These are phyloP conservation scores for Pisolithus tinctorius DNA, from an alignment of 768 basidiomycete species.

Conservation along the genomic window DNA sequence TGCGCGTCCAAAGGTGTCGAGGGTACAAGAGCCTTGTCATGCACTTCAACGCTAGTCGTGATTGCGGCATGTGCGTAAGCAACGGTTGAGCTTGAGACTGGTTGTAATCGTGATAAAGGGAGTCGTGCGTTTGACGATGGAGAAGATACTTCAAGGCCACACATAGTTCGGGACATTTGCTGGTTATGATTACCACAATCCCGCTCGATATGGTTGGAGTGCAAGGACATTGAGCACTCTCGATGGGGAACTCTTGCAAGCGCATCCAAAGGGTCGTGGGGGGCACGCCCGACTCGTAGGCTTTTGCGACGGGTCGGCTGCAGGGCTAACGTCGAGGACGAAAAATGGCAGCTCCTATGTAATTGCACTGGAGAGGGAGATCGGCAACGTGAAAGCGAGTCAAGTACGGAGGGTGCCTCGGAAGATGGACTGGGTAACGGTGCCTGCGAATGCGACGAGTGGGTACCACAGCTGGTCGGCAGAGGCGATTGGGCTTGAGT, in stretches of 20 bases:
- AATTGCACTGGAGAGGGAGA: slow-evolving; percentile 44
- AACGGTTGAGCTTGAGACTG: slow-evolving; percentile 9
- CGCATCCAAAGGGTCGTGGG: slow-evolving; percentile 9
- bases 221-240: slow-evolving; percentile 21
- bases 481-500: slow-evolving; percentile 9
- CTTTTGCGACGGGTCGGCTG: slow-evolving; percentile 26
- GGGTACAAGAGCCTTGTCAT: slow-evolving; percentile 27
- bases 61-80: slow-evolving; percentile 13
- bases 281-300: slow-evolving; percentile 20
- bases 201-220: slow-evolving; percentile 16
- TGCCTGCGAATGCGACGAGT: slow-evolving; percentile 22
- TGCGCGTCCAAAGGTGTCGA: slow-evolving; percentile 37
- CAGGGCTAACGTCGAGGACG: slow-evolving; percentile 20
- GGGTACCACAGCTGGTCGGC: slow-evolving; percentile 20
- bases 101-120: slow-evolving; percentile 9
- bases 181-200: slow-evolving; percentile 28
- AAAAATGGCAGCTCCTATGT: slow-evolving; percentile 22
- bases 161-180: slow-evolving; percentile 26
- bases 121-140: slow-evolving; percentile 10
- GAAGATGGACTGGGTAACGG: slow-evolving; percentile 19
- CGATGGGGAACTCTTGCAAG: slow-evolving; percentile 17
- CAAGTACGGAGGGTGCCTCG: slow-evolving; percentile 9
- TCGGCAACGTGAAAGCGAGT: slow-evolving; percentile 31
- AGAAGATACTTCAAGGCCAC: slow-evolving; percentile 17
- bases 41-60: slow-evolving; percentile 1